Evolutionary conservation across 2,329 filamentous ascomycete species (phyloP), one percentile per base, ranked within the genome.

Genomic region (Calonectria honghensis): DNA sequence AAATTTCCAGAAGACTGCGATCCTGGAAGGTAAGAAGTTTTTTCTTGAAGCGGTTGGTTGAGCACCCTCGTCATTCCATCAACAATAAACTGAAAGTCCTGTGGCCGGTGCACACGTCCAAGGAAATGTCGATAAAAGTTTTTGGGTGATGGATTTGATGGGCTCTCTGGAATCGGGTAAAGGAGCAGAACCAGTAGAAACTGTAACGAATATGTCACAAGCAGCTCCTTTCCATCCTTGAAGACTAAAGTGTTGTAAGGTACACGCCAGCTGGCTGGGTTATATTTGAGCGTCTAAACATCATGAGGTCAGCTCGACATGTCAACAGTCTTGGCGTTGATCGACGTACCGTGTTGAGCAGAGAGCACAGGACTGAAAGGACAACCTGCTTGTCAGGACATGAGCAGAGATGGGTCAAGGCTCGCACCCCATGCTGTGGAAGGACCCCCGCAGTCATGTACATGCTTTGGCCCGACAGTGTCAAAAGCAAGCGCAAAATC

Each of bases 31-130:
- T 98, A 98, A 1, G 96, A 96, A 14, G 92, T 91, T 73, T 95
- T 97, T 54, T 95, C 94, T 85, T 98, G 95, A 76, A 98, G 92
- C 31, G 96, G 96, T 79, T 98, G 96, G 79, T 97, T 97, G 66
- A 99, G 88, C 63, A 98, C 95, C 79, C 96, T 92, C 0, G 94
- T 96, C 93, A 98, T 98, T 64, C 96, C 96, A 82, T 98, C 96
- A 14, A 97, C 95, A 31, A 98, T 92, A 83, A 99, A 99, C 84
- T 99, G 97, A 81, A 99, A 98, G 83, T 99, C 97, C 84, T 98
- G 96, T 1, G 96, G 95, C 61, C 97, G 92, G 85, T 98, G 97
- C 59, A 99, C 86, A 48, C 96, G 92, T 37, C 97, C 95, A 37
- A 98, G 91, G 78, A 97, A 98, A 84, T 98, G 95, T 20, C 97